Evolutionary conservation across 2,329 filamentous ascomycete species (phyloP).

Genomic region (Akanthomyces muscarius): DNA sequence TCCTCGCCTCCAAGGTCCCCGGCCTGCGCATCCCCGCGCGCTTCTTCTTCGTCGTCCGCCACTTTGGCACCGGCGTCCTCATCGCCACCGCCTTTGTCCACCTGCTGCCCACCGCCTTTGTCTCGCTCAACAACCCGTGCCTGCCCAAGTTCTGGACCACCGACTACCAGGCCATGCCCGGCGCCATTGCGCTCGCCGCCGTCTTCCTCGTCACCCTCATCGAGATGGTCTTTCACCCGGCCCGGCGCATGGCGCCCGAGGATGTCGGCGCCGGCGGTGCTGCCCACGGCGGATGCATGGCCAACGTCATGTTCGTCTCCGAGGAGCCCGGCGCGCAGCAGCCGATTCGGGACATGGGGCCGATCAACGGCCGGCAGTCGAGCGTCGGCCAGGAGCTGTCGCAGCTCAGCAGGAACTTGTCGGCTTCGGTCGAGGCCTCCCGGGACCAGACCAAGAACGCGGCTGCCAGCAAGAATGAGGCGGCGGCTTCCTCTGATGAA

Average conservation of each 20-base stretch:
- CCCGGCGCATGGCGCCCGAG: constrained; percentile 29
- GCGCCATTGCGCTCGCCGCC: constrained; percentile 73
- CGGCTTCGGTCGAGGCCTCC: constrained; percentile 17
- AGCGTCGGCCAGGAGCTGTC: constrained; percentile 34
- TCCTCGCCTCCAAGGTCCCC: constrained; percentile 50
- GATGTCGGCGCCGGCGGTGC: constrained; percentile 10
- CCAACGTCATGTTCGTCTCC: constrained; percentile 14
- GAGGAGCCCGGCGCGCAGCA: constrained; percentile 19
- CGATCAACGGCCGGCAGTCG: constrained; percentile 30
- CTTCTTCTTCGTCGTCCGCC: constrained; percentile 56
- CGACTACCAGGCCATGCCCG: constrained; percentile 72
- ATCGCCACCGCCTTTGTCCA: constrained; percentile 78
- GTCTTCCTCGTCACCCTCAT: constrained; percentile 76
- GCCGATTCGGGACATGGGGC: constrained; percentile 31
- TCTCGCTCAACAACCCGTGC: constrained; percentile 59
- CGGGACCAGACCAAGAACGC: constrained; percentile 19
- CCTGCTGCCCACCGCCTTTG: constrained; percentile 62
- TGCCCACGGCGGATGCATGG: constrained; percentile 20
- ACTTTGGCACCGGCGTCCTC: constrained; percentile 75
- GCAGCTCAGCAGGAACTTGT: constrained; percentile 25
- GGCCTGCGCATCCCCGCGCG: constrained; percentile 49
- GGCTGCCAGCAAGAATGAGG: constrained; percentile 17
- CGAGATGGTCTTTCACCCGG: constrained; percentile 63
- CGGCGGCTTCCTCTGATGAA: not conserved
- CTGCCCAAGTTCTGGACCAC: constrained; percentile 72